Evolutionary conservation across 106 monocot genomes (phyloP).

Genomic region (Chionographis japonica): DNA sequence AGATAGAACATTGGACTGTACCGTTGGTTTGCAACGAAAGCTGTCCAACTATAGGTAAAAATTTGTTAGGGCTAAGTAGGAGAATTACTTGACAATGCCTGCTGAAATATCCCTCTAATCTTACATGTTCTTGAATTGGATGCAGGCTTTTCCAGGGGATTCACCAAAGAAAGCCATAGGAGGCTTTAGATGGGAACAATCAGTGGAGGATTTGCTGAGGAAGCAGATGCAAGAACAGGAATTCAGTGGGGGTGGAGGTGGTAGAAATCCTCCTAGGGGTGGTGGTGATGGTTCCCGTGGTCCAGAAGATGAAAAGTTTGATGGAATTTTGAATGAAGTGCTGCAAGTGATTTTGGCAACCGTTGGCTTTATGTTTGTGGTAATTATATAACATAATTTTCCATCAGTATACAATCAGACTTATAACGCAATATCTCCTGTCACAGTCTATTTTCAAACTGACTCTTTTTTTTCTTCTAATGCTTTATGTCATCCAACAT

Average conservation of each 20-base stretch:
- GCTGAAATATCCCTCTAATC: not conserved
- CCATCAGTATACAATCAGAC: not conserved
- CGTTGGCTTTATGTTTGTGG: slow-evolving; percentile 51
- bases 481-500: too few relatives aligned
- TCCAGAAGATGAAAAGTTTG: slow-evolving; percentile 36
- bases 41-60: not conserved
- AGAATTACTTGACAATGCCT: not conserved
- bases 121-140: not conserved
- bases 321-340: slow-evolving; percentile 38
- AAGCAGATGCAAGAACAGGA: slow-evolving; percentile 18
- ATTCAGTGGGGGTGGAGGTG: slow-evolving; percentile 26
- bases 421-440: too few relatives aligned
- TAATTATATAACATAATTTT: slow-evolving; percentile 12
- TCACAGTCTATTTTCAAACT: too few relatives aligned
- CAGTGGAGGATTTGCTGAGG: slow-evolving; percentile 19
- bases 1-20: not conserved
- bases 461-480: too few relatives aligned
- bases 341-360: slow-evolving; percentile 64
- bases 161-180: slow-evolving; percentile 25
- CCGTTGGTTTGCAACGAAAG: not conserved
- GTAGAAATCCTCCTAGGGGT: slow-evolving; percentile 10
- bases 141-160: slow-evolving; percentile 26
- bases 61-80: not conserved
- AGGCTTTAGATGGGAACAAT: slow-evolving; percentile 5
- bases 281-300: slow-evolving; percentile 28